A percentile compares a stretch with the other conserved stretches of the same genome.
Evolutionary conservation across 2,329 filamentous ascomycete species (phyloP).

Genomic region (Dendryphion nanum): DNA sequence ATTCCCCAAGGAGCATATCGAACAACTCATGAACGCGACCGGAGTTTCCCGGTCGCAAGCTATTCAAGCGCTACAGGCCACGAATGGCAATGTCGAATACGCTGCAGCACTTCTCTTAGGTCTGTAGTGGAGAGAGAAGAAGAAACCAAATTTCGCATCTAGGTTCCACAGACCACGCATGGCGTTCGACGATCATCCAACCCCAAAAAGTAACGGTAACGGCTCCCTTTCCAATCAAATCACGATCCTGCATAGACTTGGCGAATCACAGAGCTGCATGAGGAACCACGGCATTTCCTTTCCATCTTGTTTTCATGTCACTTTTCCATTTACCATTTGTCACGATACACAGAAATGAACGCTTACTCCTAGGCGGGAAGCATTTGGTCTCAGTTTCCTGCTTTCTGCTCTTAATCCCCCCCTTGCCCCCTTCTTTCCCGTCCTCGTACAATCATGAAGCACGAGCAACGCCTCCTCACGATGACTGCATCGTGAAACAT

Average conservation of each 20-base stretch:
- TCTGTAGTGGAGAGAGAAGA: slow-evolving; percentile 1
- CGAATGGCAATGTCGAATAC: slow-evolving; percentile 80
- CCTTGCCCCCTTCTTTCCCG: no score
- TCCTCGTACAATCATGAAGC: no score
- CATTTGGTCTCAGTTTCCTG: no score
- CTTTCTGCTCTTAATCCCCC: no score
- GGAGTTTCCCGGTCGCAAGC: slow-evolving; percentile 77
- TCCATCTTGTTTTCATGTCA: no score
- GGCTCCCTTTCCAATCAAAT: neutral
- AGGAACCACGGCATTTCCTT: no score
- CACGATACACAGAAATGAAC: no score
- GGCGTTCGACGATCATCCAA: neutral
- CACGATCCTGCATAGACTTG: neutral
- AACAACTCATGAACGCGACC: slow-evolving; percentile 67
- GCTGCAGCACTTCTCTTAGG: slow-evolving; percentile 77
- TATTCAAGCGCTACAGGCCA: slow-evolving; percentile 76
- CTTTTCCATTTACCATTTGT: no score
- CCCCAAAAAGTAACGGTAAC: slow-evolving; percentile 4
- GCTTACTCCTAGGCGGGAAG: no score
- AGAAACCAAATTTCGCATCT: neutral
- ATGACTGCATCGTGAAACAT: no score
- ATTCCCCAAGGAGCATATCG: slow-evolving; percentile 66
- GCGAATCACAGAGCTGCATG: no score
- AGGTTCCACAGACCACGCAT: slow-evolving; percentile 1
- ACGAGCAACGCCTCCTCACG: no score